Conservation (phyloP, 805 yeast genomes). For the Kluyveromyces wickerhamii region DNA sequence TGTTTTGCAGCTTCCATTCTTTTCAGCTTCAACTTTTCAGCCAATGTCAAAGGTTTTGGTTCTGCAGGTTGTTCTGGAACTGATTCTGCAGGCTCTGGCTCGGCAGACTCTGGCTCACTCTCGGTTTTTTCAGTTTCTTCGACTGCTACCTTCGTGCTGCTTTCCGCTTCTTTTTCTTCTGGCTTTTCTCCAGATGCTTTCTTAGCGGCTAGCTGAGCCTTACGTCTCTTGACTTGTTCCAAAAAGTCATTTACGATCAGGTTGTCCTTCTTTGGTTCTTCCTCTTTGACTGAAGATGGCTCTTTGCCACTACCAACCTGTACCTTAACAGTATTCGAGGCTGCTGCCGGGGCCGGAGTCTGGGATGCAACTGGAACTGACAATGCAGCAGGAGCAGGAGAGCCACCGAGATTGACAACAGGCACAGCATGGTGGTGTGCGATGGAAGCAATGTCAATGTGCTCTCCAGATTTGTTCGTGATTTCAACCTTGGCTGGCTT, state of each 20-base stretch:
- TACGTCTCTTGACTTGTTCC: constrained; percentile 25
- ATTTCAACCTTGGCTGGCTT: constrained; percentile 20
- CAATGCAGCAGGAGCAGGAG: constrained; percentile 4
- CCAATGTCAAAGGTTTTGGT: constrained; percentile 15
- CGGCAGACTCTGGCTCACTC: constrained; percentile 3
- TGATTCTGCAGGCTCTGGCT: constrained; percentile 8
- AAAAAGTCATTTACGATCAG: constrained; percentile 21
- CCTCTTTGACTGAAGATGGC: constrained; percentile 8
- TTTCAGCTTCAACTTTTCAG: constrained; percentile 21
- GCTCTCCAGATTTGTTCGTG: constrained; percentile 29
- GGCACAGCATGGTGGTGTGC: constrained; percentile 4
- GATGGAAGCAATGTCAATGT: constrained; percentile 13
- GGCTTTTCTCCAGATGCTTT: constrained; percentile 10
- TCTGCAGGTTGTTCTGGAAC: constrained; percentile 7
- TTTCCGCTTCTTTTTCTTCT: constrained; percentile 6
- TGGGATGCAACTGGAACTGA: constrained; percentile 6
- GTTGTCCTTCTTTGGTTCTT: constrained; percentile 13
- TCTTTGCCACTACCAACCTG: background rate
- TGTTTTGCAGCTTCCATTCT: constrained; percentile 10
- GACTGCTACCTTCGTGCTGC: constrained; percentile 3
- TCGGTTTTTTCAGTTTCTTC: background rate
- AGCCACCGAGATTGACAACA: background rate
- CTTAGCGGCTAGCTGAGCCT: constrained; percentile 24
- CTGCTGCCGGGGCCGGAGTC: constrained; percentile 5
- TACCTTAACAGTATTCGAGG: constrained; percentile 4